Base-by-base conservation (phyloP, 2,329 filamentous ascomycete species). In the Beauveria sp. region DNA sequence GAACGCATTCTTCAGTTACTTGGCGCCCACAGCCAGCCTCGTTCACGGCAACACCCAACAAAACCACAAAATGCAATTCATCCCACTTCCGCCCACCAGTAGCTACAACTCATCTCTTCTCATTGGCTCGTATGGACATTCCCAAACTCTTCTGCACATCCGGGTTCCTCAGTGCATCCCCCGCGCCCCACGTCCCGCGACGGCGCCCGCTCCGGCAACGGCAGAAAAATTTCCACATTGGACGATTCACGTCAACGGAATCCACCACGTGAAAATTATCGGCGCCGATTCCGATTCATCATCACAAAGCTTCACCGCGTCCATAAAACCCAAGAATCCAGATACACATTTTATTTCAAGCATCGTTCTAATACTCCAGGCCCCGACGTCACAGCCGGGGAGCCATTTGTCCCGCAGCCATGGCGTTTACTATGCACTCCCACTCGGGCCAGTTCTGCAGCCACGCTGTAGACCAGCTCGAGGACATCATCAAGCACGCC, bases 381-480 rank as follows among this genome's bases (percentile, higher is more conserved):
- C 34, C 34, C 2, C 16, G 34, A 16, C 16, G 6, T 16, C 34
- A 37, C 12, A 16, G 34, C 34, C 34, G 16, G 34, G 14, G 12
- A 37, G 5, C 34, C 14, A 34, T 16, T 16, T 5, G 34, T 37
- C 34, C 34, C 34, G 34, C 34, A 34, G 37, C 22, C 57, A 97
- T 97, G 94, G 92, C 93, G 2, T 96, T 96, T 77, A 96, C 94
- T 5, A 96, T 97, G 80, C 94, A 99, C 76, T 96, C 91, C 70
- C 94, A 99, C 77, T 97, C 94, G 43, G 94, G 94, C 65, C 91
- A 99, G 73, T 99, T 99, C 79, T 99, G 94, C 78, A 85, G 88
- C 67, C 94, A 99, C 78, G 94, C 94, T 55, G 86, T 88, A 71
- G 86, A 96, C 72, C 82, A 85, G 22, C 83, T 99, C 10, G 93